Evolutionary conservation across 305 asterid genomes (phyloP).

Genomic region (Fraxinus dipetala): DNA sequence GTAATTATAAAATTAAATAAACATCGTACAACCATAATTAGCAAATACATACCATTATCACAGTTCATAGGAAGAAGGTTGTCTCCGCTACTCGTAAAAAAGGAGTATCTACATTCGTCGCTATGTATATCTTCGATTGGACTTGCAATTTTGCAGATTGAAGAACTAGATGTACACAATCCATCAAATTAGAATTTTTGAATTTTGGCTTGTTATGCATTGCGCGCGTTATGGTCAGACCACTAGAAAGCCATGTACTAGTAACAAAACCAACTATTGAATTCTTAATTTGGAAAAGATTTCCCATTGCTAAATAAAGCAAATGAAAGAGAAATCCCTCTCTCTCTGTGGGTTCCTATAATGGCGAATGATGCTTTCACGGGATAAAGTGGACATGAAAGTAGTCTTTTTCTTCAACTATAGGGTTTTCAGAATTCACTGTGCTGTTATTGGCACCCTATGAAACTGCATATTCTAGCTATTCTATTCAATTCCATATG

Average conservation of each 20-base stretch:
- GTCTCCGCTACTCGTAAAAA: background rate
- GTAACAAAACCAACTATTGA: background rate
- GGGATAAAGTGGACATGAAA: conserved; percentile 38
- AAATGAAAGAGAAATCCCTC: background rate
- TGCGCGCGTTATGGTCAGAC: background rate
- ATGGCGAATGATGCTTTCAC: conserved; percentile 43
- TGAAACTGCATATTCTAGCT: background rate
- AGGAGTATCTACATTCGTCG: background rate
- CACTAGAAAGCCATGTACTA: background rate
- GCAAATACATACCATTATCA: background rate
- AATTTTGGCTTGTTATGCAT: background rate
- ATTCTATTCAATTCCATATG: background rate
- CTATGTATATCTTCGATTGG: background rate
- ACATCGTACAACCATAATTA: background rate
- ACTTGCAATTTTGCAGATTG: background rate
- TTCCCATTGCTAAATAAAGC: background rate
- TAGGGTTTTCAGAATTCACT: conserved; percentile 30
- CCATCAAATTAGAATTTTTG: background rate
- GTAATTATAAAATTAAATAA: background rate
- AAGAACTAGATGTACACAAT: background rate
- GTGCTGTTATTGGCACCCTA: background rate
- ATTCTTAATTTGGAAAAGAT: background rate
- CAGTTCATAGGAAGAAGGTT: too few relatives aligned
- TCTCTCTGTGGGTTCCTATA: background rate
- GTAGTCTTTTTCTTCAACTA: conserved; percentile 34